A percentile compares a stretch with the other conserved stretches of the same genome.
These are phyloP conservation scores for Penstemon davidsonii DNA, from an alignment of 257 asterid genomes.

Conservation along the genomic window DNA sequence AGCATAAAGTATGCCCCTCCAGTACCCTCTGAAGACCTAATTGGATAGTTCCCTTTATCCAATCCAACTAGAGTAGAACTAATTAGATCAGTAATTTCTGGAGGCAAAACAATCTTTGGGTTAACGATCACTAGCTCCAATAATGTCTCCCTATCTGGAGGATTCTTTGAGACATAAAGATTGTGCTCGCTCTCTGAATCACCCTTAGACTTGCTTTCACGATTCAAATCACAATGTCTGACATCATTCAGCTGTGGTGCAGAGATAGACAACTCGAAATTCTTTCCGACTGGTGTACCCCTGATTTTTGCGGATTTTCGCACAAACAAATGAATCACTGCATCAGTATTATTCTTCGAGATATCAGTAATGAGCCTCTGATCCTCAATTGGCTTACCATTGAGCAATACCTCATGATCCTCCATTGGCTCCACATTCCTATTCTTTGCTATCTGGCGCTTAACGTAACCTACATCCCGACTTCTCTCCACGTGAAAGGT, in stretches of 20 bases:
- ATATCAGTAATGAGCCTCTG: conserved; percentile 70
- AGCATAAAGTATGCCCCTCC: conserved; percentile 63
- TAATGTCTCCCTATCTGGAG: conserved; percentile 32
- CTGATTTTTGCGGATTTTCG: conserved; percentile 67
- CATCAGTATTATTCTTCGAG: conserved; percentile 53
- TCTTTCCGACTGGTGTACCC: conserved; percentile 38
- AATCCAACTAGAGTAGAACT: conserved; percentile 46
- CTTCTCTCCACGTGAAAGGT: conserved; percentile 68
- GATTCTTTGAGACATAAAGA: conserved; percentile 20
- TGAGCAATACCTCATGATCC: conserved; percentile 72
- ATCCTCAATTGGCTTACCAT: conserved; percentile 76
- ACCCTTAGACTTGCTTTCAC: too few relatives aligned
- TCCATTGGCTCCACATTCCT: conserved; percentile 39
- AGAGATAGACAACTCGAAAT: conserved; percentile 66
- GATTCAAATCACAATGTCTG: too few relatives aligned
- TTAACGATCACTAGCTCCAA: conserved; percentile 50
- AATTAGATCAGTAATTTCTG: conserved; percentile 38
- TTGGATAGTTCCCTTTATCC: conserved; percentile 40
- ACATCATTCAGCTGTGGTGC: conserved; percentile 39
- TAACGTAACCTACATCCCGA: conserved; percentile 71
- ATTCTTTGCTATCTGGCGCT: conserved; percentile 62
- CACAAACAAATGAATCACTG: conserved; percentile 80
- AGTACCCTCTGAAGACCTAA: conserved; percentile 55
- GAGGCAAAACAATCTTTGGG: conserved; percentile 50
- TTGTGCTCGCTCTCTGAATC: too few relatives aligned